Conservation (phyloP, 257 asterid genomes). For the Solanum medicagineum region DNA sequence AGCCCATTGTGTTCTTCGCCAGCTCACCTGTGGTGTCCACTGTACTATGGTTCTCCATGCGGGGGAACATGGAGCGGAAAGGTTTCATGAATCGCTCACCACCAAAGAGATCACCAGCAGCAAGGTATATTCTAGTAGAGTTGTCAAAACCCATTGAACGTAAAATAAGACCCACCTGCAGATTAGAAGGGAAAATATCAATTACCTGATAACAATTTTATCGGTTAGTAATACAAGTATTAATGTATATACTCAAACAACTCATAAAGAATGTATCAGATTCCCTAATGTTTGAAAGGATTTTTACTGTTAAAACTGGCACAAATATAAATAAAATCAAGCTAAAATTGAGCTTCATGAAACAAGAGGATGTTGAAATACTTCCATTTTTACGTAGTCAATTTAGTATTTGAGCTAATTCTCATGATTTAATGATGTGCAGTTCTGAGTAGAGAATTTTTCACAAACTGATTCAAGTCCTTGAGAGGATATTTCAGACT, state of each 20-base stretch:
- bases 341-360: not conserved
- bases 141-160: conserved; percentile 79
- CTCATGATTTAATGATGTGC: not conserved
- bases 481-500: not conserved
- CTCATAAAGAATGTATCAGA: not conserved
- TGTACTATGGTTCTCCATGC: conserved; percentile 75
- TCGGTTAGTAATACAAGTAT: not conserved
- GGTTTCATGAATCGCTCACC: conserved; percentile 90
- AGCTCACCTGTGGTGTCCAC: conserved; percentile 44
- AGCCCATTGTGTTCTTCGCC: conserved; percentile 35
- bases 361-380: not conserved
- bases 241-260: not conserved
- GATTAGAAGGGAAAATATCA: not conserved
- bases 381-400: not conserved
- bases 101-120: conserved; percentile 93
- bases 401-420: not conserved
- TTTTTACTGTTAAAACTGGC: not conserved
- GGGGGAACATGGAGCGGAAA: conserved; percentile 70
- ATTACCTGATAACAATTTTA: not conserved
- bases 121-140: conserved; percentile 82
- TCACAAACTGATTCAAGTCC: not conserved
- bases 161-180: conserved; percentile 87
- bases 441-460: not conserved
- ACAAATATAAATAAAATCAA: not conserved
- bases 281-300: not conserved